These are phyloP conservation scores for Fragaria iinumae DNA, from an alignment of 306 rosid genomes.

Conservation along the genomic window DNA sequence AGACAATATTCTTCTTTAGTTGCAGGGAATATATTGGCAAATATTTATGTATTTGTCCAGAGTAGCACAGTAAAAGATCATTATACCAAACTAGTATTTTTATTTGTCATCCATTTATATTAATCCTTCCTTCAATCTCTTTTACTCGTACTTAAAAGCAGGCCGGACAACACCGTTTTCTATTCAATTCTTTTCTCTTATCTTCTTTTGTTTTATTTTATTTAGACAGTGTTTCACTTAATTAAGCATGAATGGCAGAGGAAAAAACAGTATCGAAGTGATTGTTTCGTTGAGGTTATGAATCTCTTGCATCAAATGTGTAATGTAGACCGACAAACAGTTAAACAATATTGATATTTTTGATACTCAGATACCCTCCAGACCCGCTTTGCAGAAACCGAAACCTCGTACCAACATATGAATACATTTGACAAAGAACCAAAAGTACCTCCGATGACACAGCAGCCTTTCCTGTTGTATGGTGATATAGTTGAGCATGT, in stretches of 20 bases:
- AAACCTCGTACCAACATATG: neutral
- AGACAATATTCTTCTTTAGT: too few relatives aligned
- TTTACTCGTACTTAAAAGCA: neutral
- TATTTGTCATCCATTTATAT: neutral
- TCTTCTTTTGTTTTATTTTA: neutral
- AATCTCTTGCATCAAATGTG: neutral
- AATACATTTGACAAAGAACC: neutral
- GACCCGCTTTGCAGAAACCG: neutral
- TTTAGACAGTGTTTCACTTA: neutral
- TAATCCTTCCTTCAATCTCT: neutral
- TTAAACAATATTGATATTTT: neutral
- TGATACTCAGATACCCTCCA: neutral
- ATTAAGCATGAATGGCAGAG: neutral
- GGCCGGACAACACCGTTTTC: neutral
- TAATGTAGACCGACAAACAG: neutral
- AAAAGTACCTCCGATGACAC: constrained; percentile 21
- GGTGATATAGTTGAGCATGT: constrained; percentile 25
- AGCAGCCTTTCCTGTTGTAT: neutral
- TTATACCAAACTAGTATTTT: neutral
- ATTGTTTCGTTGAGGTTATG: neutral
- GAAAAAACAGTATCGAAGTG: neutral
- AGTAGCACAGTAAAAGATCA: neutral
- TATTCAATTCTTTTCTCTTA: too few relatives aligned
- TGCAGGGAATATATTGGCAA: too few relatives aligned
- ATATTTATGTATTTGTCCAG: neutral